These are phyloP conservation scores for Lunularia cruciata DNA, from an alignment of 225 moss, liverwort and hornwort species.

Conservation along the genomic window DNA sequence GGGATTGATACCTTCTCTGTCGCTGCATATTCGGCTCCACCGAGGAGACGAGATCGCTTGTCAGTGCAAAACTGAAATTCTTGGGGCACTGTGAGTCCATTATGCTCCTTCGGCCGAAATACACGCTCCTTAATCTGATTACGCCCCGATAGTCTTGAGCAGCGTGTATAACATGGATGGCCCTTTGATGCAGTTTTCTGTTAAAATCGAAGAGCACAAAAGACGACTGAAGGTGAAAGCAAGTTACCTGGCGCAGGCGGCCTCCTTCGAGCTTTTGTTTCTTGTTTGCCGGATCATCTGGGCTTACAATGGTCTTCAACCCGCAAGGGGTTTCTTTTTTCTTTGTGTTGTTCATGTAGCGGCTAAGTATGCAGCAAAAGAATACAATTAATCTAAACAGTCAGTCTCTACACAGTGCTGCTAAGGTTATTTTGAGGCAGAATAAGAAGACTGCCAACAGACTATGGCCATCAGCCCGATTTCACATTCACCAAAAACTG, in stretches of 20 bases:
- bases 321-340: conserved; percentile 34
- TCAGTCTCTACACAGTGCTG: neutral
- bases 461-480: too few species aligned
- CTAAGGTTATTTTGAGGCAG: too few species aligned
- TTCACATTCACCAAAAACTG: too few species aligned
- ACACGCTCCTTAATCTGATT: conserved; percentile 57
- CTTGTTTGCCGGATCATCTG: conserved; percentile 59
- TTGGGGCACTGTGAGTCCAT: conserved; percentile 56
- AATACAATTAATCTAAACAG: neutral
- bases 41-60: conserved; percentile 52
- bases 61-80: conserved; percentile 84
- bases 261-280: conserved; percentile 92
- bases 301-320: conserved; percentile 27
- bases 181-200: too few species aligned
- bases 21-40: conserved; percentile 16
- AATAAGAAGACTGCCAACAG: too few species aligned
- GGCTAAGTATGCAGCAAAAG: conserved; percentile 8
- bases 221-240: too few species aligned
- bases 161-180: neutral
- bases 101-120: conserved; percentile 35
- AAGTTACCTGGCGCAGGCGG: conserved; percentile 60
- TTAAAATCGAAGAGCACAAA: too few species aligned
- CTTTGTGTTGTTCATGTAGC: conserved; percentile 18
- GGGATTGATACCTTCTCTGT: conserved; percentile 36
- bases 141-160: neutral